Base-by-base conservation (phyloP, 2,329 filamentous ascomycete genomes). In the Arthrobotrys sinensis region DNA sequence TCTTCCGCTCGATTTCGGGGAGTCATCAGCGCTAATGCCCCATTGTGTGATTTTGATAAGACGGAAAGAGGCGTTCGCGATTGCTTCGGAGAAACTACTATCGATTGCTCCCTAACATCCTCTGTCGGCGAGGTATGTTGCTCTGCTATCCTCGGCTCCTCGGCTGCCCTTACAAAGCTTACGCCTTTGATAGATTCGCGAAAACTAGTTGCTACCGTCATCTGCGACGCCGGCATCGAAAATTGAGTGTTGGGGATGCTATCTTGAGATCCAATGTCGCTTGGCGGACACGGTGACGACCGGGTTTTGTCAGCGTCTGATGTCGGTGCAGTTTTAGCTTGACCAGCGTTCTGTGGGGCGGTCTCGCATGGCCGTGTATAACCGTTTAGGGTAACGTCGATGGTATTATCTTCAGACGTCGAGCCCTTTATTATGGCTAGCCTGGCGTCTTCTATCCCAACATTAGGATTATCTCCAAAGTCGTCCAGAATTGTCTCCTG, bases 191-290 rank as follows among this genome's bases (percentile, higher is more conserved):
- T 53, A 7, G 73, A 77, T 16, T 60, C 67, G n/a, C 71, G 73
- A 36, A 77, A 77, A 52, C 73, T 77, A 4, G 73, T 71, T 46
- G 48, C 66, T 46, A 71, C 14, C 4, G 73, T 77, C 66, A 67
- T 63, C 11, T 77, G 73, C 1, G 73, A 77, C 32, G 57, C 60
- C 12, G 60, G 53, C 19, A 38, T 50, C 21, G 73, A 77, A 66
- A 77, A 77, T 38, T 77, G 73, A 21, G 73, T 77, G 43, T 77
- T 77, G 21, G 60, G 40, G 50, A 71, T 67, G 11, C 73, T 77
- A 77, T 77, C 73, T 43, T 53, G 66, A 62, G 73, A 77, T 24
- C n/a, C 73, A 62, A 7, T 53, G 48, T 71, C 60, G 24, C 40
- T 38, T 6, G 60, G 52, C 43, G 57, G 36, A 12, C 19, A 24